A percentile compares a stretch with the other conserved stretches of the same genome.
Evolutionary conservation across 2,329 filamentous ascomycete genomes (phyloP).

Genomic region (Acarospora socialis): DNA sequence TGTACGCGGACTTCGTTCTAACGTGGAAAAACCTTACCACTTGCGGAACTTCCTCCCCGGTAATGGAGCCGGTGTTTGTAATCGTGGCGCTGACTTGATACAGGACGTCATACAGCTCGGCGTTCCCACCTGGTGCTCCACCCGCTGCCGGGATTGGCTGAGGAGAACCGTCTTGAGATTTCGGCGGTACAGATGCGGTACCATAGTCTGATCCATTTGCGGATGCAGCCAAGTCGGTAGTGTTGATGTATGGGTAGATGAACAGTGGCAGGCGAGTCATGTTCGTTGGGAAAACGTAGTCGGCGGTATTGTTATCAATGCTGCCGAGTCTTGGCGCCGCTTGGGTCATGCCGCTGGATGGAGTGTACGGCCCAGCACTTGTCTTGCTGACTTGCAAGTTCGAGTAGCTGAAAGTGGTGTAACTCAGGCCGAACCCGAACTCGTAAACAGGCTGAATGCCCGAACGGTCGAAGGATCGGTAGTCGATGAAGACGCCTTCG

Average conservation of each 20-base stretch:
- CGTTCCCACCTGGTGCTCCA: constrained; percentile 46
- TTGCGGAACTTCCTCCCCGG: constrained; percentile 40
- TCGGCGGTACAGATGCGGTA: constrained; percentile 35
- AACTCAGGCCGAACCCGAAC: constrained; percentile 47
- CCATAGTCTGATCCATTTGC: constrained; percentile 42
- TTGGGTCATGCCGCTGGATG: constrained; percentile 37
- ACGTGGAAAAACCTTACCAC: constrained; percentile 21
- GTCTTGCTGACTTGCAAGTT: constrained; percentile 36
- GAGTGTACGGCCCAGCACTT: constrained; percentile 34
- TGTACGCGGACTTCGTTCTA: background rate
- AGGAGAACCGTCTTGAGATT: constrained; percentile 37
- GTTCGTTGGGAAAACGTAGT: constrained; percentile 42
- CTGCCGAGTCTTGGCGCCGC: constrained; percentile 38
- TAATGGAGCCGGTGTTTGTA: constrained; percentile 35
- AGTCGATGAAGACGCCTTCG: constrained; percentile 48
- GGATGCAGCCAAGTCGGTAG: constrained; percentile 38
- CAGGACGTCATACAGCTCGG: constrained; percentile 36
- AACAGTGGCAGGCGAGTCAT: constrained; percentile 38
- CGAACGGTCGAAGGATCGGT: constrained; percentile 24
- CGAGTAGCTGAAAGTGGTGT: constrained; percentile 50
- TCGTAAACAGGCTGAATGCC: constrained; percentile 44
- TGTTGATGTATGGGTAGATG: constrained; percentile 53
- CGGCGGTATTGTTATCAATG: constrained; percentile 31
- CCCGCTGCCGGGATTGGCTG: constrained; percentile 44
- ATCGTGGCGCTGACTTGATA: constrained; percentile 36